phyloP scores from a whole-genome alignment of 208 protist species.

The Leptomonas seymouri region DNA sequence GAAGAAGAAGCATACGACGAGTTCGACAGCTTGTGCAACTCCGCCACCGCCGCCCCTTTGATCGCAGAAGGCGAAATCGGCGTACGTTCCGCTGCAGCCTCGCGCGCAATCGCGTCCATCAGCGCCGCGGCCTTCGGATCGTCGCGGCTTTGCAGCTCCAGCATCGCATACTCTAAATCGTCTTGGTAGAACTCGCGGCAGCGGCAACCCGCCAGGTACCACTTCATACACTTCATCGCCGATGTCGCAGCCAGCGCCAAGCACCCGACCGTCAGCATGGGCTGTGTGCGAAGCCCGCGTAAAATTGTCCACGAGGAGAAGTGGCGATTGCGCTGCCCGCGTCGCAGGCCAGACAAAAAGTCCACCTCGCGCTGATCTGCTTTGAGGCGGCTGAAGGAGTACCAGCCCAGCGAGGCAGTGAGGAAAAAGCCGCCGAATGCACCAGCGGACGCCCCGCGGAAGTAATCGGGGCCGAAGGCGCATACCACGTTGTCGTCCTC shows the following conservation, averaged over 20 bases:
- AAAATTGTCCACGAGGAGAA: conserved; percentile 53
- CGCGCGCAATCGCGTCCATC: conserved; percentile 4
- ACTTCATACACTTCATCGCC: conserved; percentile 71
- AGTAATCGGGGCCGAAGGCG: conserved; percentile 80
- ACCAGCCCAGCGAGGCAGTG: conserved; percentile 34
- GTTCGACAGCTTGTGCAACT: conserved; percentile 1
- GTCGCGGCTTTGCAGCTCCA: conserved; percentile 35
- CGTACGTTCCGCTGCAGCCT: neutral
- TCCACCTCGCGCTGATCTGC: conserved; percentile 57
- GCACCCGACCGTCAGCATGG: conserved; percentile 77
- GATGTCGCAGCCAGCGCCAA: conserved; percentile 60
- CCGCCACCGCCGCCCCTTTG: conserved; percentile 9
- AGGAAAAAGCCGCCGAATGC: conserved; percentile 48
- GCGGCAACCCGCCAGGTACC: conserved; percentile 62
- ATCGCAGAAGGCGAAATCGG: conserved; percentile 1
- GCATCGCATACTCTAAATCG: conserved; percentile 63
- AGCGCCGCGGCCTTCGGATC: conserved; percentile 18
- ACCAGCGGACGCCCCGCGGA: conserved; percentile 67
- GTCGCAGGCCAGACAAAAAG: conserved; percentile 39
- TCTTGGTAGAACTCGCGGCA: conserved; percentile 79
- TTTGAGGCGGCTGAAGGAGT: conserved; percentile 49
- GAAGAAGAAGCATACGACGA: neutral
- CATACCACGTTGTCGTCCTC: conserved; percentile 76
- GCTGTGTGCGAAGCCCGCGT: conserved; percentile 69
- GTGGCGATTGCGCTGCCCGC: conserved; percentile 38